Evolutionary conservation across 805 yeast genomes (phyloP), one percentile per base, ranked within the genome.

Genomic region (Candida boleticola): DNA sequence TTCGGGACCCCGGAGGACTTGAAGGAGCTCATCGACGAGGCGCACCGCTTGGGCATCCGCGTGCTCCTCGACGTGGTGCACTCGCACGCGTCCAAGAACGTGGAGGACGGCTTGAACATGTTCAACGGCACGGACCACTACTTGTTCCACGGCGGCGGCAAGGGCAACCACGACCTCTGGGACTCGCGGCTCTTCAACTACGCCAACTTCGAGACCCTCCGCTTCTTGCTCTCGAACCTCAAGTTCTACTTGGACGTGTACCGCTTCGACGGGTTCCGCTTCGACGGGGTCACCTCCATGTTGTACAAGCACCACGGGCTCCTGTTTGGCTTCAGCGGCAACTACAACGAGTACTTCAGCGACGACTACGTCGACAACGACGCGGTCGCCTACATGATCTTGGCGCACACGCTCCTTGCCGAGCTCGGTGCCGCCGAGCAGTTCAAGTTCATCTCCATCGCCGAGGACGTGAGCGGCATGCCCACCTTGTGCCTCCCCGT

Each of bases 391-490:
- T 92, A 92, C 60, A 66, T 92, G 55, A 89, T 90, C 85, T 64
- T 93, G 47, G 97, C 97, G n/a, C 93, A 92, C 63, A 78, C 80
- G 51, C 64, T 92, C 52, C 78, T 92, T 49, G 70, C 66, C 25
- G 74, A 79, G 49, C 71, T 81, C 51, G 73, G 76, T 3, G 51
- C 62, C 27, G 31, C 47, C 5, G 67, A 76, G 41, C 41, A 52
- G 20, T 61, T 55, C 44, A 67, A 73, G 41, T 80, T 85, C 50
- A 76, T 85, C 7, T 79, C 96, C 1, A 85, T 92, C 50, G 98
- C 98, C 3, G 99, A 92, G 63, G 99, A 92, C 61, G 99, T 92
- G 36, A 83, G 93, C 38, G 99, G 99, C 9, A 92, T 92, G 84
- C 99, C 99, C 26, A 89, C 97, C 1, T 68, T 93, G 43, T 92